Evolutionary conservation across 2,329 filamentous ascomycete genomes (phyloP), one percentile per base, ranked within the genome.

Genomic region (Arachnomyces sp.): DNA sequence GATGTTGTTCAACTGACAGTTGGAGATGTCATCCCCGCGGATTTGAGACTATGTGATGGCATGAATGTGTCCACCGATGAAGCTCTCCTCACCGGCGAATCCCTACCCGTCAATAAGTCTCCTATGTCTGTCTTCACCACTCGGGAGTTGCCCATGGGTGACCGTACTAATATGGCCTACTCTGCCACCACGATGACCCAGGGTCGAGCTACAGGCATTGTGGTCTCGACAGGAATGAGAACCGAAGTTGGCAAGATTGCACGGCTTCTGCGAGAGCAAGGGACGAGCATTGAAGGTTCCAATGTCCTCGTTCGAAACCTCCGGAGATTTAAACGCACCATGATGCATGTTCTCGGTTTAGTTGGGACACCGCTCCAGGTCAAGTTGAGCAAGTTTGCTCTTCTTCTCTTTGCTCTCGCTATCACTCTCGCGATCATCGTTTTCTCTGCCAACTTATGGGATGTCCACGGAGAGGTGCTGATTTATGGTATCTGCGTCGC

Each of bases 191-290:
- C 73, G 7, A 74, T 81, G 44, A 78, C 75, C 11, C 75, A 77
- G 44, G 78, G 78, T 37, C 72, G 77, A 35, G 78, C 72, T 13
- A 72, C 63, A 31, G 78, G 77, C 39, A 69, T 81, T 44, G 75
- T 79, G 13, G 73, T 77, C 48, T 72, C 73, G n/a, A 80, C 73
- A 17, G 77, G 68, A n/a, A 77, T 77, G 68, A 62, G 67, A 45
- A 81, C 75, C 13, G 77, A 80, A 55, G 76, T 82, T 34, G 78
- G 78, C 33, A 72, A 72, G 39, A 81, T 81, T 46, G 77, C 77
- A 2, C 65, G 63, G 51, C 57, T 73, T 25, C 68, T 86, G 40
- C 75, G 78, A 44, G 72, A 74, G 31, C 72, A 56, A 68, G 71
- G 40, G 69, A 59, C 46, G 64, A 57, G 41, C 53, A 57, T 34